Base-by-base conservation (phyloP, 768 basidiomycete genomes). In the Russula sp. region DNA sequence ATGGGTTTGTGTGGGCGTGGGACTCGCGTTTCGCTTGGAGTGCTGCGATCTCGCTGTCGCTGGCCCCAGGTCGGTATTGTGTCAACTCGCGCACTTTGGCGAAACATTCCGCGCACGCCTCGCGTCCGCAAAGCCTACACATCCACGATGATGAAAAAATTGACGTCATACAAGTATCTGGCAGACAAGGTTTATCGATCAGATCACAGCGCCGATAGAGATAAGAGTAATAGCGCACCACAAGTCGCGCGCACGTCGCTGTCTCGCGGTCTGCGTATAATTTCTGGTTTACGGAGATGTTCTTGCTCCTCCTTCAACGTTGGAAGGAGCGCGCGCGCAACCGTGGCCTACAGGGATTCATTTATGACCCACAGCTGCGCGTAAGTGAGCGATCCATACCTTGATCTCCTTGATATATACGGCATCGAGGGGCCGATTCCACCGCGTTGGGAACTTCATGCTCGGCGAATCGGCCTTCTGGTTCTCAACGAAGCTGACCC, bases 151-250 rank as follows among this genome's bases (percentile, higher is more conserved):
- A 86, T 6, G 89, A 88, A 74, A 96, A 96, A 61, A 96, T 85
- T 13, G 94, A 95, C 5, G 92, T 94, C 80, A 92, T 89, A 73
- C 94, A 97, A 2, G 89, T 92, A 74, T 97, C 94, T 96, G 71
- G 22, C 61, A 64, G 53, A 45, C n/a, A 11, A 0, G 31, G 61
- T 57, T 57, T 52, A 59, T 61, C 53, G 55, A 57, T 66, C 56
- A 65, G 59, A 55, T 22, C 57, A 7, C 35, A 49, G 32, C 18
- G 40, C 14, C 57, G 44, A 54, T 13, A 55, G 47, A 49, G 31
- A 59, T 45, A 31, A 32, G 48, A 11, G 31, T 22, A 31, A 32
- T 55, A 45, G 75, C 86, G 60, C 71, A 91, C 91, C 92, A 69
- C 92, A 94, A 31, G 89, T 91, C 20, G 87, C 88, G 55, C 92